These are phyloP conservation scores for Sindora glabra DNA, from an alignment of 306 rosid genomes.

Conservation along the genomic window DNA sequence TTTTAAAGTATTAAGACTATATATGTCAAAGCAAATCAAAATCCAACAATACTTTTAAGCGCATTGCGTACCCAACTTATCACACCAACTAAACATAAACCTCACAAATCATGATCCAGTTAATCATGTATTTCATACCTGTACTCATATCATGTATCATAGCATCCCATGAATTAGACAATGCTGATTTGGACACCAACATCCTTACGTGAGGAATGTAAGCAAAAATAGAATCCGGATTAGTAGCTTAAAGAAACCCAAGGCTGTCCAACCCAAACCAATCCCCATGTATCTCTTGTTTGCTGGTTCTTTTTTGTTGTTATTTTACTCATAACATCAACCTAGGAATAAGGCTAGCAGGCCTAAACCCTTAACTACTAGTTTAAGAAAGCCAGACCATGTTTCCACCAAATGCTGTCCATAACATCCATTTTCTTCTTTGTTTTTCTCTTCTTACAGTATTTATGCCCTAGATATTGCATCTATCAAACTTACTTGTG, in stretches of 20 bases:
- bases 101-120: too few species aligned
- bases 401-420: not conserved
- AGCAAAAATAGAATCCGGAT: not conserved
- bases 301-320: not conserved
- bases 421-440: not conserved
- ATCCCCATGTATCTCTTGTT: not conserved
- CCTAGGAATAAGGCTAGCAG: not conserved
- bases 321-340: not conserved
- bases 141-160: too few species aligned
- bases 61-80: too few species aligned
- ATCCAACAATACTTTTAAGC: too few species aligned
- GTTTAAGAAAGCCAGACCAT: not conserved
- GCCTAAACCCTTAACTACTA: not conserved
- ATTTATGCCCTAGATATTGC: not conserved
- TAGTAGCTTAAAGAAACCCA: not conserved
- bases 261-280: not conserved
- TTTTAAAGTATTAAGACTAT: too few species aligned
- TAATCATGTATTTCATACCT: too few species aligned
- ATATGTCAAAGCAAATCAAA: too few species aligned
- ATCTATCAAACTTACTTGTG: slow-evolving; percentile 52
- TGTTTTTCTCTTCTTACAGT: not conserved
- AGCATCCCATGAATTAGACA: too few species aligned
- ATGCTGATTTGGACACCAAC: not conserved
- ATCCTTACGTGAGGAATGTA: not conserved
- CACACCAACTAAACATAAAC: too few species aligned